A percentile compares a stretch with the other conserved stretches of the same genome.
Evolutionary conservation across 305 asterid species (phyloP).

Genomic region (Caryopteris hybrid): DNA sequence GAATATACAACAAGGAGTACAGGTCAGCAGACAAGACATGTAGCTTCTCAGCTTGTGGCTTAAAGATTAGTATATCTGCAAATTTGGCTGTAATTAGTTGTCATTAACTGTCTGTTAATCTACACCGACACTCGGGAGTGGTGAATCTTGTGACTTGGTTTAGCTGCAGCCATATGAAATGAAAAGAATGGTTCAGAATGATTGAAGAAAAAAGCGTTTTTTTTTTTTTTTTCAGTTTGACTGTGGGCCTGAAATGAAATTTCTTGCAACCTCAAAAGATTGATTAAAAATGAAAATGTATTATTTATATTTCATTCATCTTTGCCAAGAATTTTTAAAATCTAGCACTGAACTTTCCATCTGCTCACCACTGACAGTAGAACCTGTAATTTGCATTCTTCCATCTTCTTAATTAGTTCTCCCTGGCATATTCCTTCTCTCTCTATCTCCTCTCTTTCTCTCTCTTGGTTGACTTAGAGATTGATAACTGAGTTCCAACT

Average conservation of each 20-base stretch:
- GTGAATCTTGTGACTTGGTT: slow-evolving; percentile 25
- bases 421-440: slow-evolving; percentile 21
- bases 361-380: slow-evolving; percentile 38
- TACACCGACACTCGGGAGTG: slow-evolving; percentile 45
- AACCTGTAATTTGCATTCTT: slow-evolving; percentile 22
- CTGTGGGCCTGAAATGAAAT: neutral
- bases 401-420: slow-evolving; percentile 27
- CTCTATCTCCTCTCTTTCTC: slow-evolving; percentile 18
- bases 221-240: too few species aligned
- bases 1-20: slow-evolving; percentile 3
- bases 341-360: slow-evolving; percentile 39
- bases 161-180: neutral
- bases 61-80: neutral
- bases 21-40: slow-evolving; percentile 38
- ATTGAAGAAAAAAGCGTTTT: slow-evolving; percentile 1
- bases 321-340: slow-evolving; percentile 5
- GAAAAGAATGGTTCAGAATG: neutral
- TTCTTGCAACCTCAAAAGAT: neutral
- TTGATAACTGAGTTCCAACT: slow-evolving; percentile 25
- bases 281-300: neutral
- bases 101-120: slow-evolving; percentile 32
- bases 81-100: slow-evolving; percentile 41
- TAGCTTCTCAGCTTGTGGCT: slow-evolving; percentile 25
- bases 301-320: slow-evolving; percentile 8
- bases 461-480: slow-evolving; percentile 27